Evolutionary conservation across 140 eudicot species (phyloP).

Genomic region (Flaveria floridana): DNA sequence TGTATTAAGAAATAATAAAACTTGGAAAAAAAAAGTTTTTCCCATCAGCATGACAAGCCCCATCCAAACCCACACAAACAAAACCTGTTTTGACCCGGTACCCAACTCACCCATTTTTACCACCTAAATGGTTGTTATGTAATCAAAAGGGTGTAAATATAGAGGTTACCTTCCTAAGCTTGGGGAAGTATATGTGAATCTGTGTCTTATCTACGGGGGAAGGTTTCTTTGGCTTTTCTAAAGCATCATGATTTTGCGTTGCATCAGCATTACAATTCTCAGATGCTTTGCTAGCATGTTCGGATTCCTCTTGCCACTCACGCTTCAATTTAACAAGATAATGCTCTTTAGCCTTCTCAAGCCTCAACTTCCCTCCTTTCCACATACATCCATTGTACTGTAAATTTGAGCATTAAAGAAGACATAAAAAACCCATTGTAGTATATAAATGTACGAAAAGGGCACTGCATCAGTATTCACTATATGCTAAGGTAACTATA

Average conservation of each 20-base stretch:
- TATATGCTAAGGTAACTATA: not conserved
- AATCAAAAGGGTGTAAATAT: not conserved
- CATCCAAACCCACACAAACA: not conserved
- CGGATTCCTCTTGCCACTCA: constrained; percentile 76
- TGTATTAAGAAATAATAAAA: not conserved
- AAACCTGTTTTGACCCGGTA: not conserved
- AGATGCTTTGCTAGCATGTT: constrained; percentile 34
- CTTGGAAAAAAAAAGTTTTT: not conserved
- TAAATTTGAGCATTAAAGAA: not conserved
- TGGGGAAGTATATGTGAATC: constrained; percentile 68
- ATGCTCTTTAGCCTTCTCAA: constrained; percentile 92
- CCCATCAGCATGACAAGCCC: not conserved
- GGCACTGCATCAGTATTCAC: not conserved
- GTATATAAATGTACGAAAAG: not conserved
- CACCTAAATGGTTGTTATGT: not conserved
- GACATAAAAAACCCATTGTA: not conserved
- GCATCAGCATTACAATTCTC: constrained; percentile 30
- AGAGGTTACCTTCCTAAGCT: constrained; percentile 64
- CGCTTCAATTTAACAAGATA: constrained; percentile 63
- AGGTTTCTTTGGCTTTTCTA: constrained; percentile 41
- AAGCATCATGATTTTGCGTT: constrained; percentile 32
- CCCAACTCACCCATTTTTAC: constrained; percentile 9
- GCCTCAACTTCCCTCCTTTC: constrained; percentile 87
- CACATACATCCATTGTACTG: constrained; percentile 98
- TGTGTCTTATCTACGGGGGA: constrained; percentile 47